These are phyloP conservation scores for Podospora pseudoanserina DNA, from an alignment of 495 filamentous ascomycete genomes.

Conservation along the genomic window DNA sequence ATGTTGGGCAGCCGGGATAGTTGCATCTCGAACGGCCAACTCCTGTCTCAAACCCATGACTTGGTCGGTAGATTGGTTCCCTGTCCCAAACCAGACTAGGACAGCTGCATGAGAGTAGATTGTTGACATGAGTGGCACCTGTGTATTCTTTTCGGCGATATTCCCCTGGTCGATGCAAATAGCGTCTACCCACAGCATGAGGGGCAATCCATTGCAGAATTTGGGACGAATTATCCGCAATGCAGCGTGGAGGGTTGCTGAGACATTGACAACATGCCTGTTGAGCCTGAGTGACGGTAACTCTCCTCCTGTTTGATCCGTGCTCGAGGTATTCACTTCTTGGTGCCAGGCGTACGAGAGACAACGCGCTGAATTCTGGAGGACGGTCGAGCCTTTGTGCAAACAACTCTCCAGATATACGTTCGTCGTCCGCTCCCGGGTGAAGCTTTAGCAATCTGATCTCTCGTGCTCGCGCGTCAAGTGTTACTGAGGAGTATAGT, in stretches of 20 bases:
- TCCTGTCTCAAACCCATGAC: background rate
- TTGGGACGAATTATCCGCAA: background rate
- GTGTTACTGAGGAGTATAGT: background rate
- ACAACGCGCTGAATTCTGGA: background rate
- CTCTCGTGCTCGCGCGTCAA: background rate
- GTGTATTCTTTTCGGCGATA: background rate
- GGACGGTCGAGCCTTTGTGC: background rate
- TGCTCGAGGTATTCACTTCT: background rate
- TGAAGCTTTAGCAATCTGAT: background rate
- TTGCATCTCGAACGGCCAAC: background rate
- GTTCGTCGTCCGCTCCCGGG: background rate
- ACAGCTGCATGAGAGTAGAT: background rate
- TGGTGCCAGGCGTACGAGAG: background rate
- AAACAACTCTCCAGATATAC: background rate
- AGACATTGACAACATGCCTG: background rate
- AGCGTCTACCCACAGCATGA: background rate
- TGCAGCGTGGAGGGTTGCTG: background rate
- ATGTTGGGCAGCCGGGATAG: too few relatives aligned
- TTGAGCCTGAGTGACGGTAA: background rate
- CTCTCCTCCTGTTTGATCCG: background rate
- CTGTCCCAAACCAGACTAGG: background rate
- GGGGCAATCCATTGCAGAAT: background rate
- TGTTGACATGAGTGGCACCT: background rate
- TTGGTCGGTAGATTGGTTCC: background rate
- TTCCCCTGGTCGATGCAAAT: background rate